These are phyloP conservation scores for Aspergillus jensenii DNA, from an alignment of 2,329 filamentous ascomycete genomes.

Conservation along the genomic window DNA sequence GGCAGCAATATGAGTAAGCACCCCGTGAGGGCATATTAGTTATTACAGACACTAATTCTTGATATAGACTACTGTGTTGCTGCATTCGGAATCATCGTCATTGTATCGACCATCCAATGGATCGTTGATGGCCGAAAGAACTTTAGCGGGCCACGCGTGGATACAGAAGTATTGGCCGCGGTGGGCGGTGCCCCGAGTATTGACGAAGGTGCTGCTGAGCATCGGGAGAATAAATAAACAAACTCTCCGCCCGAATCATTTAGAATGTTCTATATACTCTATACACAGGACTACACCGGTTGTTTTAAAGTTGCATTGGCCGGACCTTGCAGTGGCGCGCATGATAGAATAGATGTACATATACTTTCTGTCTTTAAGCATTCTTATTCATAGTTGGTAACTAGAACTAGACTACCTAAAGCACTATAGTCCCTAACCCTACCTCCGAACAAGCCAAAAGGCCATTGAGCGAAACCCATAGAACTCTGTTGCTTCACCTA, in stretches of 20 bases:
- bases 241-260: background rate
- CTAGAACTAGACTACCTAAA: too few species aligned
- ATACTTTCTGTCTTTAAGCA: too few species aligned
- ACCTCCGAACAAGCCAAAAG: too few species aligned
- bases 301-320: too few species aligned
- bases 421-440: too few species aligned
- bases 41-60: background rate
- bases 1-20: conserved; percentile 66
- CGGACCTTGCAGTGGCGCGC: too few species aligned
- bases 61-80: conserved; percentile 46
- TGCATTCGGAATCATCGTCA: conserved; percentile 58
- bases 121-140: conserved; percentile 62
- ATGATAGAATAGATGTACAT: too few species aligned
- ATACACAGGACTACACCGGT: too few species aligned
- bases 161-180: conserved; percentile 37
- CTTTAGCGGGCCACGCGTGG: conserved; percentile 54
- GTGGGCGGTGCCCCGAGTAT: background rate
- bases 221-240: background rate
- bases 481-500: too few species aligned
- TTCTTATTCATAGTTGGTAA: too few species aligned
- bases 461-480: too few species aligned
- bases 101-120: conserved; percentile 60
- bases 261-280: too few species aligned
- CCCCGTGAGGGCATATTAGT: background rate
- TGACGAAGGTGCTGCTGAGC: background rate